These are phyloP conservation scores for Filobasidium wieringae DNA, from an alignment of 768 basidiomycete species.

Conservation along the genomic window DNA sequence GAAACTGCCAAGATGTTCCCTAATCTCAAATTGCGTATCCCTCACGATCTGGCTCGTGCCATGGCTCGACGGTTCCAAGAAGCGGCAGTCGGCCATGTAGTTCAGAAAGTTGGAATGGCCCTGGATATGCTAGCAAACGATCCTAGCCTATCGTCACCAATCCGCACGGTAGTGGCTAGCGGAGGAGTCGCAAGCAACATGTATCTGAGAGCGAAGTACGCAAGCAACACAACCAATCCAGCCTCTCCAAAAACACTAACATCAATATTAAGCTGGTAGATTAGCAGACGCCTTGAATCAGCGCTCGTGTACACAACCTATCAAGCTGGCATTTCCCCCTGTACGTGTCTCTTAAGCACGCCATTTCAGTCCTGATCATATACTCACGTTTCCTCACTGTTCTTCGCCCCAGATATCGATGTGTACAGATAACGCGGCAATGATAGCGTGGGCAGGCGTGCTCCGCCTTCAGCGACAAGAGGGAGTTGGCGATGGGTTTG, in stretches of 20 bases:
- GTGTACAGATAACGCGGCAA: constrained; percentile 96
- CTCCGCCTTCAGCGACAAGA: constrained; percentile 57
- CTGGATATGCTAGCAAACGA: constrained; percentile 42
- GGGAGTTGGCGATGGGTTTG: constrained; percentile 48
- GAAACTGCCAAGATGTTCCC: constrained; percentile 45
- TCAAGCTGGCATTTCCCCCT: constrained; percentile 62
- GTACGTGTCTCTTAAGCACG: constrained; percentile 14
- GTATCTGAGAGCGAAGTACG: constrained; percentile 56
- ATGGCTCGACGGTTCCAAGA: constrained; percentile 15
- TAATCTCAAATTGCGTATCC: constrained; percentile 23
- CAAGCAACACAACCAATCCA: not conserved
- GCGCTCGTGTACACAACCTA: constrained; percentile 18
- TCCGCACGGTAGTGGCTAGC: constrained; percentile 53
- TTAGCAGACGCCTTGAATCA: constrained; percentile 23
- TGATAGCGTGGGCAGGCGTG: constrained; percentile 91
- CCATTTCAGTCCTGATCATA: constrained; percentile 12
- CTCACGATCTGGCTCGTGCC: constrained; percentile 14
- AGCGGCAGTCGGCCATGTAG: constrained; percentile 59
- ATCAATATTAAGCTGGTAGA: constrained; percentile 7
- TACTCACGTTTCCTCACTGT: not conserved
- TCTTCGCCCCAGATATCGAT: constrained; percentile 42
- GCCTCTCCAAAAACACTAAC: not conserved
- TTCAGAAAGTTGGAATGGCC: constrained; percentile 57
- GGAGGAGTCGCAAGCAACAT: constrained; percentile 88
- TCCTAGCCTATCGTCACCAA: too few species aligned